A percentile compares a stretch with the other conserved stretches of the same genome.
Evolutionary conservation across 306 rosid species (phyloP).

Genomic region (Prunus fruticosa): DNA sequence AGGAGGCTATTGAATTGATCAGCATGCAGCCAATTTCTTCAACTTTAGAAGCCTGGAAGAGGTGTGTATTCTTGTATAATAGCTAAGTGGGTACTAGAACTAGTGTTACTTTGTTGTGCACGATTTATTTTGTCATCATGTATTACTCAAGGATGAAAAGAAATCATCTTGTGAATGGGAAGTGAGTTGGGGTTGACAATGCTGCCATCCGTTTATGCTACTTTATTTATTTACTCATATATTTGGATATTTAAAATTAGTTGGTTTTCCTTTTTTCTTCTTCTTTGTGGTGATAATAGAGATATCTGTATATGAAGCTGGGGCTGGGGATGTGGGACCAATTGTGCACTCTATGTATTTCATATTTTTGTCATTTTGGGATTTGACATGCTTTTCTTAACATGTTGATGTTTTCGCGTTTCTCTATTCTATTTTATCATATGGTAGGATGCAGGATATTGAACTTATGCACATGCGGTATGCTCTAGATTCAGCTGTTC

Average conservation of each 20-base stretch:
- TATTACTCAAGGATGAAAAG: background rate
- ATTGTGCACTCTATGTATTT: background rate
- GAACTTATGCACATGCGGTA: slow-evolving; percentile 98
- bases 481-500: slow-evolving; percentile 83
- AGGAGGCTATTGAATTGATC: slow-evolving; percentile 86
- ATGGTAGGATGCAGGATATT: slow-evolving; percentile 80
- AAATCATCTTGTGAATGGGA: background rate
- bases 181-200: background rate
- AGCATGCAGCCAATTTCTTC: slow-evolving; percentile 91
- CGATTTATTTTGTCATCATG: slow-evolving; percentile 6
- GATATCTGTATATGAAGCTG: too few species aligned
- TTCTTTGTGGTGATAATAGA: too few species aligned
- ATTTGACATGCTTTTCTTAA: slow-evolving; percentile 16
- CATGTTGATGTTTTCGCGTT: slow-evolving; percentile 26
- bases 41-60: slow-evolving; percentile 61
- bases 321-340: too few species aligned
- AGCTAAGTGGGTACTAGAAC: background rate
- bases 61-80: slow-evolving; percentile 46
- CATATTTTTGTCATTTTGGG: background rate
- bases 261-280: too few species aligned
- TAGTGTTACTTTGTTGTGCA: background rate
- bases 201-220: background rate
- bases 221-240: background rate
- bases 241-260: background rate
- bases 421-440: slow-evolving; percentile 24